Conservation (phyloP, 2,329 filamentous ascomycete genomes). For the Dendryphion nanum region DNA sequence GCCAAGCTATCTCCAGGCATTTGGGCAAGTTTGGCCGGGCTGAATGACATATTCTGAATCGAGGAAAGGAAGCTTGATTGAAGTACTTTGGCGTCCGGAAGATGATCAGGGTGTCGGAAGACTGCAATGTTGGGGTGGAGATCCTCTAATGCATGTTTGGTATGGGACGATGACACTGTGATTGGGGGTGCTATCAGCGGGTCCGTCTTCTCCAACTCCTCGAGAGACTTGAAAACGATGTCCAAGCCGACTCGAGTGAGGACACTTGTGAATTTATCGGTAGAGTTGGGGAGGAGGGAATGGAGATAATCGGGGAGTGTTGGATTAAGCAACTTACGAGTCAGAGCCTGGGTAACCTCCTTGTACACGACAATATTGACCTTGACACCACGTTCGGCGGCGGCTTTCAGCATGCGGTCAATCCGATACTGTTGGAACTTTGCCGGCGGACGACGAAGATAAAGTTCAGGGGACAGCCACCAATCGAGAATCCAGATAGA, state of each 20-base stretch:
- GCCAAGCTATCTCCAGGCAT: constrained; percentile 72
- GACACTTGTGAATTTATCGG: constrained; percentile 41
- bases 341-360: constrained; percentile 74
- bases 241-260: constrained; percentile 43
- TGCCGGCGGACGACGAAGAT: constrained; percentile 77
- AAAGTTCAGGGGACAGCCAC: constrained; percentile 89
- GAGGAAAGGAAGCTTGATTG: constrained; percentile 56
- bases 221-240: constrained; percentile 46
- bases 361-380: constrained; percentile 90
- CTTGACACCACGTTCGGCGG: constrained; percentile 79
- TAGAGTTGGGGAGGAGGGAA: constrained; percentile 42
- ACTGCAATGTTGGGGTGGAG: constrained; percentile 83
- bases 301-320: constrained; percentile 44
- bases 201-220: constrained; percentile 45
- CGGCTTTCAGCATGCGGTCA: constrained; percentile 77
- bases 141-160: constrained; percentile 73
- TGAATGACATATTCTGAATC: constrained; percentile 57
- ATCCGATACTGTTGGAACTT: constrained; percentile 80
- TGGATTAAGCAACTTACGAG: constrained; percentile 60
- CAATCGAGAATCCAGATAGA: constrained; percentile 83
- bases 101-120: constrained; percentile 86
- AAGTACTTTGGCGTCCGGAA: constrained; percentile 69
- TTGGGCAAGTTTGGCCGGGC: constrained; percentile 57
- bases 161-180: constrained; percentile 67
- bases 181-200: constrained; percentile 45